A percentile compares a stretch with the other conserved stretches of the same genome.
These are phyloP conservation scores for Bertia moriformis DNA, from an alignment of 2,329 filamentous ascomycete genomes.

Conservation along the genomic window DNA sequence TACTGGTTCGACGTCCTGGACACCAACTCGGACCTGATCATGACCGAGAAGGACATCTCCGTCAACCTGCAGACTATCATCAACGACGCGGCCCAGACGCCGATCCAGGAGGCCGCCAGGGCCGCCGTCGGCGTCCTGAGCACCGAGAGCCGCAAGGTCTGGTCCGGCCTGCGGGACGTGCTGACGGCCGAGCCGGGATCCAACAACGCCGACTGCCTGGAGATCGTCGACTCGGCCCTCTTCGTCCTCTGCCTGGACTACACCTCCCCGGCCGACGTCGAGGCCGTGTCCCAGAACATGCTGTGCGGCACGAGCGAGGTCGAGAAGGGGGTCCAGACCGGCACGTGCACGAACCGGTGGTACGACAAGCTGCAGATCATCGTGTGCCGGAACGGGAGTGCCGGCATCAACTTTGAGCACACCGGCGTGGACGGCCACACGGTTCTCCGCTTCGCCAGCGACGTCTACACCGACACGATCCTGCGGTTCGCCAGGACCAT, in stretches of 20 bases:
- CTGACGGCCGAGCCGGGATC: conserved; percentile 73
- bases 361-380: conserved; percentile 99
- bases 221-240: conserved; percentile 83
- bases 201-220: conserved; percentile 91
- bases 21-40: conserved; percentile 85
- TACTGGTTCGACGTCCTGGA: conserved; percentile 99
- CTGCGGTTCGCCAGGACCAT: conserved; percentile 88
- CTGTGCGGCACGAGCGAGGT: conserved; percentile 88
- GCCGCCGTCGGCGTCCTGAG: conserved; percentile 83
- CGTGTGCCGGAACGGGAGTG: conserved; percentile 95
- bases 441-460: conserved; percentile 85
- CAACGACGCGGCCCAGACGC: conserved; percentile 75
- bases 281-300: conserved; percentile 91
- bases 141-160: conserved; percentile 93
- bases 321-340: conserved; percentile 84
- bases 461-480: conserved; percentile 95
- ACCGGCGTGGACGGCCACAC: conserved; percentile 96
- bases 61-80: conserved; percentile 86
- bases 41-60: conserved; percentile 86
- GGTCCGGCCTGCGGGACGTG: conserved; percentile 81
- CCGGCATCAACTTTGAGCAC: conserved; percentile 98
- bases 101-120: conserved; percentile 86
- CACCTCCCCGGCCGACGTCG: conserved; percentile 66
- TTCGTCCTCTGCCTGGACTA: conserved; percentile 90
- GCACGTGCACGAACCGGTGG: conserved; percentile 95